phyloP scores from a whole-genome alignment of 2,329 filamentous ascomycete genomes.

The Exophiala dermatitidis region DNA sequence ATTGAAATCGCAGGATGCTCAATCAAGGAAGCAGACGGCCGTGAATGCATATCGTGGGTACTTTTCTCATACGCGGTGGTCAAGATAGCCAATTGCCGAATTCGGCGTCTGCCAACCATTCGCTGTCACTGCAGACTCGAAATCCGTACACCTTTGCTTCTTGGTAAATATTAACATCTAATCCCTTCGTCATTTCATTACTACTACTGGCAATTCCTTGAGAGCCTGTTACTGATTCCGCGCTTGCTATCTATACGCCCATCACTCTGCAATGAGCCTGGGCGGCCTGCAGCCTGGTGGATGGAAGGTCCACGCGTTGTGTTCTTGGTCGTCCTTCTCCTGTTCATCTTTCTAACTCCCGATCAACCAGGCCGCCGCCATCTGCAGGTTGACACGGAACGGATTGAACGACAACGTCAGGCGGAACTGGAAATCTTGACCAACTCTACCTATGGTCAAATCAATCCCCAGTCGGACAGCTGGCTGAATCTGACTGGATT shows the following conservation, averaged over 20 bases:
- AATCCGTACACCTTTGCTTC: no score
- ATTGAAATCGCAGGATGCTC: no score
- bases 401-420: slow-evolving; percentile 42
- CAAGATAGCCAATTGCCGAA: no score
- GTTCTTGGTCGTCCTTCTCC: slow-evolving; percentile 45
- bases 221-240: background rate
- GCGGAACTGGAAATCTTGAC: slow-evolving; percentile 21
- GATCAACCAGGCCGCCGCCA: slow-evolving; percentile 29
- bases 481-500: slow-evolving; percentile 72
- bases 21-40: no score
- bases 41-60: no score
- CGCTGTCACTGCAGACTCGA: no score
- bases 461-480: slow-evolving; percentile 39
- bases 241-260: background rate
- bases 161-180: no score
- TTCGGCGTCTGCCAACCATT: no score
- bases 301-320: slow-evolving; percentile 40
- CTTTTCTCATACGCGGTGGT: no score
- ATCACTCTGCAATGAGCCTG: slow-evolving; percentile 15
- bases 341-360: slow-evolving; percentile 49
- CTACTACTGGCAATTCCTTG: no score
- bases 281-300: slow-evolving; percentile 8
- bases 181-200: no score
- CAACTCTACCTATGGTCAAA: slow-evolving; percentile 47
- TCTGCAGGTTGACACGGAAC: slow-evolving; percentile 11